phyloP scores from a whole-genome alignment of 1,284 basidiomycete species.

The Marasmius tenuissimus region DNA sequence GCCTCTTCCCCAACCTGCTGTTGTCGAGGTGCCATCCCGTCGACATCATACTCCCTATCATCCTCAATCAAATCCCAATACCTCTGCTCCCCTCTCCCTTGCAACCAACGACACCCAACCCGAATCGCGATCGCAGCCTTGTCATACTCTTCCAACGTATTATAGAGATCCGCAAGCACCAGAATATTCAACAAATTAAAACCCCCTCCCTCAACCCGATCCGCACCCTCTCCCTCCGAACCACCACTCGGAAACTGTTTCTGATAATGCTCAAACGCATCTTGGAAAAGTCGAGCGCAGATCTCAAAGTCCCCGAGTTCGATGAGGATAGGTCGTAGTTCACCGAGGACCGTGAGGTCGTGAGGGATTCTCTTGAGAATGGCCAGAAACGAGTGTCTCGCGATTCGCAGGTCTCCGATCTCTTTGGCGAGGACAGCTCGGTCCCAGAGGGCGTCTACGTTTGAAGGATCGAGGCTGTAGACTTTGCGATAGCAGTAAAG shows the following conservation, averaged over 20 bases:
- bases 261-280: slow-evolving; percentile 53
- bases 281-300: slow-evolving; percentile 67
- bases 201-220: slow-evolving; percentile 42
- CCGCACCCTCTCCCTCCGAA: slow-evolving; percentile 28
- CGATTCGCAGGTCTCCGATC: slow-evolving; percentile 68
- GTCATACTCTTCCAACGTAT: slow-evolving; percentile 69
- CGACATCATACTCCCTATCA: slow-evolving; percentile 84
- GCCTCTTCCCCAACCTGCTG: slow-evolving; percentile 20
- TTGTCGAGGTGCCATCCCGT: slow-evolving; percentile 27
- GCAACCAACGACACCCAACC: slow-evolving; percentile 85
- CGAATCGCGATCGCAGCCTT: slow-evolving; percentile 73
- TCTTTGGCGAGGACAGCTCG: slow-evolving; percentile 82
- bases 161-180: slow-evolving; percentile 82
- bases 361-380: slow-evolving; percentile 80
- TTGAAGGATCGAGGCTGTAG: slow-evolving; percentile 75
- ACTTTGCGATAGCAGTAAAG: slow-evolving; percentile 92
- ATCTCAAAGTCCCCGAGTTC: slow-evolving; percentile 64
- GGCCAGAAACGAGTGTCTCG: slow-evolving; percentile 69
- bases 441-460: slow-evolving; percentile 90
- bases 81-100: slow-evolving; percentile 72
- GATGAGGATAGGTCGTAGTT: slow-evolving; percentile 79
- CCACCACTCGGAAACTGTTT: slow-evolving; percentile 36
- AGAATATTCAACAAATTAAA: slow-evolving; percentile 70
- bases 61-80: slow-evolving; percentile 86
- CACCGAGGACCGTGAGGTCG: slow-evolving; percentile 78